A percentile compares a stretch with the other conserved stretches of the same genome.
phyloP scores from a whole-genome alignment of 148 eudicot genomes.

The Persicaria maculosa region DNA sequence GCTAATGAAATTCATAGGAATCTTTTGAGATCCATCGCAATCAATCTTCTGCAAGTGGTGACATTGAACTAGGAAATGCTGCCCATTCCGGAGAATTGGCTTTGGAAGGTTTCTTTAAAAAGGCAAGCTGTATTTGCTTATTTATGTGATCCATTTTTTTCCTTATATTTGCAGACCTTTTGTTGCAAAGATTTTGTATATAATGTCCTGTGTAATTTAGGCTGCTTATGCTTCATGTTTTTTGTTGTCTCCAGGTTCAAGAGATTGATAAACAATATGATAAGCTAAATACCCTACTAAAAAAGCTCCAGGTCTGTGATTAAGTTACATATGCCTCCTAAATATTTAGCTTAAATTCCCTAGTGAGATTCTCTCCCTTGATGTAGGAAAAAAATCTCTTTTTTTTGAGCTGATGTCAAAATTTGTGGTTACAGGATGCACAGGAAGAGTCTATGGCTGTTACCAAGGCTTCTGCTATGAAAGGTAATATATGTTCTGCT shows the following conservation, averaged over 20 bases:
- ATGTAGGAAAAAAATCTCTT: not conserved
- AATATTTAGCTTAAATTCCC: not conserved
- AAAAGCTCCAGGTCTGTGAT: conserved; percentile 64
- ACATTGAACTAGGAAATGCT: conserved; percentile 67
- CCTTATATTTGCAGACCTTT: not conserved
- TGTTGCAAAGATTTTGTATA: not conserved
- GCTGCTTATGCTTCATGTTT: not conserved
- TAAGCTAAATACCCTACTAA: conserved; percentile 55
- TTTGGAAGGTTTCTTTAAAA: conserved; percentile 58
- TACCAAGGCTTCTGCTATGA: conserved; percentile 90
- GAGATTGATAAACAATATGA: conserved; percentile 79
- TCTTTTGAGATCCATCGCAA: conserved; percentile 64
- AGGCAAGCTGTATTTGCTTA: conserved; percentile 30
- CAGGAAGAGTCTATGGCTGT: conserved; percentile 92
- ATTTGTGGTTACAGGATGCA: conserved; percentile 54
- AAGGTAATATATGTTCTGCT: conserved; percentile 39
- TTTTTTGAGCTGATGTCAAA: conserved; percentile 4
- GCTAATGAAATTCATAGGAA: conserved; percentile 29
- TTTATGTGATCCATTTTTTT: not conserved
- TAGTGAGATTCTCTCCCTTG: not conserved
- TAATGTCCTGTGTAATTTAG: not conserved
- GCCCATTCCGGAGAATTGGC: conserved; percentile 69
- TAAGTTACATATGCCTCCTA: not conserved
- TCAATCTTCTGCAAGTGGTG: conserved; percentile 39
- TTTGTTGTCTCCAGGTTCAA: conserved; percentile 50